Evolutionary conservation across 192 early-diverging fungal genomes (phyloP), one percentile per base, ranked within the genome.

Genomic region (Ambispora gerdemannii): DNA sequence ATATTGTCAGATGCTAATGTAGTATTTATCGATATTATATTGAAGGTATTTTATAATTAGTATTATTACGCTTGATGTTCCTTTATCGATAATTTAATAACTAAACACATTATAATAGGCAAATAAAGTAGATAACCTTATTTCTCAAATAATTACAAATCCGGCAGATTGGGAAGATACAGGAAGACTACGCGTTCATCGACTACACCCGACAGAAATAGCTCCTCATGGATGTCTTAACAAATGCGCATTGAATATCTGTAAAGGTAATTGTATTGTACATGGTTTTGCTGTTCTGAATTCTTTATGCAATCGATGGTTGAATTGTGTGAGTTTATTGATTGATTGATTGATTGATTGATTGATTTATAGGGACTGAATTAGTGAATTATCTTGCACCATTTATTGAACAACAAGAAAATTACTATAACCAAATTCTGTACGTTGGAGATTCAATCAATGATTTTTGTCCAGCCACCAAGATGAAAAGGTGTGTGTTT

Each of bases 241-340:
- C 36, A 73, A 77, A 47, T 89, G 88, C 51, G 71, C 81, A 15
- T 66, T 75, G 6, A 89, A 89, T 62, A 76, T 89, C 22, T 89
- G 88, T 43, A 89, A 89, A 77, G 88, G 88, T 71, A 62, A 69
- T n/a, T n/a, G n/a, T n/a, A n/a, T n/a, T n/a, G n/a, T n/a, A n/a
- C n/a, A n/a, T n/a, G n/a, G n/a, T n/a, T n/a, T n/a, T n/a, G n/a
- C n/a, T n/a, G n/a, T n/a, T n/a, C n/a, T n/a, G n/a, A n/a, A n/a
- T n/a, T n/a, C n/a, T n/a, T n/a, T n/a, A n/a, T n/a, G n/a, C n/a
- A n/a, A n/a, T n/a, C n/a, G n/a, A n/a, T n/a, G n/a, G n/a, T n/a
- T n/a, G n/a, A n/a, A n/a, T n/a, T n/a, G n/a, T n/a, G n/a, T n/a
- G n/a, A n/a, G n/a, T 10, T 70, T 71, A n/a, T n/a, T 17, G 31